A percentile compares a stretch with the other conserved stretches of the same genome.
phyloP scores from a whole-genome alignment of 2,329 filamentous ascomycete species.

The Colletotrichum spinosum region DNA sequence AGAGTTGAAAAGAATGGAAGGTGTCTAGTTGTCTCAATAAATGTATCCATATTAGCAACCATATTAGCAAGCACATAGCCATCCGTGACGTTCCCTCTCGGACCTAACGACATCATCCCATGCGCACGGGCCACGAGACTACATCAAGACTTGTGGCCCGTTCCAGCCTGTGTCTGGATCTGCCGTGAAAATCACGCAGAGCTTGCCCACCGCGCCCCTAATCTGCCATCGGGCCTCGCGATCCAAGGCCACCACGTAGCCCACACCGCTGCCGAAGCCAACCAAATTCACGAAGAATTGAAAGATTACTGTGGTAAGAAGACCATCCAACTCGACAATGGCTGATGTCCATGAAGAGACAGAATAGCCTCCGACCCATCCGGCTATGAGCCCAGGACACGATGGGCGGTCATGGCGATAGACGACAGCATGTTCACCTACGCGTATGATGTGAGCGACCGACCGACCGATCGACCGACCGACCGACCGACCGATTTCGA shows the following conservation, averaged over 20 bases:
- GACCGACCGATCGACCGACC: not conserved
- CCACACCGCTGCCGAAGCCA: not conserved
- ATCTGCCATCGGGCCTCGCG: not conserved
- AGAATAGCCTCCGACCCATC: slow-evolving; percentile 1
- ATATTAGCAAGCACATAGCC: too few relatives aligned
- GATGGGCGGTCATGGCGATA: not conserved
- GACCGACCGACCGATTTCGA: not conserved
- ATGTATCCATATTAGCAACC: too few relatives aligned
- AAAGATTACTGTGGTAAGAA: slow-evolving; percentile 1
- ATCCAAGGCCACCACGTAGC: not conserved
- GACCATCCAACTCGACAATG: not conserved
- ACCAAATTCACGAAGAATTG: not conserved
- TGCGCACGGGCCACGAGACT: not conserved
- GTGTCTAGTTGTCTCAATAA: too few relatives aligned
- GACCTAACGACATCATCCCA: too few relatives aligned
- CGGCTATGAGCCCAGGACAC: not conserved
- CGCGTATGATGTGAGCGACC: not conserved
- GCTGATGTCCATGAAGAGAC: not conserved
- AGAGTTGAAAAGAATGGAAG: too few relatives aligned
- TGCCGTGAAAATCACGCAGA: not conserved
- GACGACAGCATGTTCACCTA: not conserved
- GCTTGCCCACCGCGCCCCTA: not conserved
- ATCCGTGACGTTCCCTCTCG: too few relatives aligned
- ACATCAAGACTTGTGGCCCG: not conserved
- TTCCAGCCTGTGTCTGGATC: not conserved